Conservation (phyloP, 768 basidiomycete species). For the Lepiota venenata region DNA sequence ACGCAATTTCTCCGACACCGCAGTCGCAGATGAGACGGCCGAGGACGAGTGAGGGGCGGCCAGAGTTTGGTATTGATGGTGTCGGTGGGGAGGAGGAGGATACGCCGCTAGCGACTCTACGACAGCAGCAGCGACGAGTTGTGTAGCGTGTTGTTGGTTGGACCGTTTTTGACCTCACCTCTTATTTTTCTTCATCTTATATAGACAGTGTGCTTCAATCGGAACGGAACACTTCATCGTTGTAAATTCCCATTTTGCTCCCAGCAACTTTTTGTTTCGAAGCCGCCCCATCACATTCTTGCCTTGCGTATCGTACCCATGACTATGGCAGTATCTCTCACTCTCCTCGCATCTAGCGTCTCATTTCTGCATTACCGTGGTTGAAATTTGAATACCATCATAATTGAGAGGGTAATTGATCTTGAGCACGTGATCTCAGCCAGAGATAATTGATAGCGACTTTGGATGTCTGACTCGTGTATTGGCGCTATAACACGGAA, state of each 20-base stretch:
- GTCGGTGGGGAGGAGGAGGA: slow-evolving; percentile 66
- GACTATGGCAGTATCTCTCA: slow-evolving; percentile 5
- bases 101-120: slow-evolving; percentile 74
- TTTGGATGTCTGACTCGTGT: no score
- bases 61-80: neutral
- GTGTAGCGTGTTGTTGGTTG: slow-evolving; percentile 9
- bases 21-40: slow-evolving; percentile 37
- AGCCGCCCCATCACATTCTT: slow-evolving; percentile 3
- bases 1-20: slow-evolving; percentile 48
- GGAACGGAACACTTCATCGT: slow-evolving; percentile 12
- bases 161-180: neutral
- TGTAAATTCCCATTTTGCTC: slow-evolving; percentile 5
- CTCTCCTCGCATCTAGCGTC: slow-evolving; percentile 5
- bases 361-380: slow-evolving; percentile 8
- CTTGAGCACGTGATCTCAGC: no score
- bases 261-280: slow-evolving; percentile 10
- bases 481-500: no score
- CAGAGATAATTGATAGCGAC: no score
- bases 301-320: slow-evolving; percentile 9
- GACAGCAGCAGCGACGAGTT: slow-evolving; percentile 65
- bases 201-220: slow-evolving; percentile 9
- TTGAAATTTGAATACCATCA: neutral
- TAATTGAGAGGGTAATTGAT: neutral
- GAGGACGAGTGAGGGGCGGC: slow-evolving; percentile 20
- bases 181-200: slow-evolving; percentile 7